Conservation (phyloP, 176 grass and related monocot species). For the Pontederia crassipes region DNA sequence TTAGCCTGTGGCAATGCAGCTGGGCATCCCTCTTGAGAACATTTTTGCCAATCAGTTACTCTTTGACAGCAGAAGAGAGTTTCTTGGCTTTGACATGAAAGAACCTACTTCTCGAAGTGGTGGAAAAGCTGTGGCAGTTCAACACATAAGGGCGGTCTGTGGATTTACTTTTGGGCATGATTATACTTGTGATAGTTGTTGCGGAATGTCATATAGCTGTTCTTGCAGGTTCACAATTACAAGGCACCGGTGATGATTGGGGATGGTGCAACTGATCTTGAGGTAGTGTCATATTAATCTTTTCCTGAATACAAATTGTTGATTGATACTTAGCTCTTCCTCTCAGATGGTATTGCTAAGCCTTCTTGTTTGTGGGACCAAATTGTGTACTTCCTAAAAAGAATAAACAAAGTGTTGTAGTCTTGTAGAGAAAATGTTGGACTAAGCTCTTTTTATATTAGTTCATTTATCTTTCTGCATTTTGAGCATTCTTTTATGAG, state of each 20-base stretch:
- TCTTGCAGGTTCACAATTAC: constrained; percentile 30
- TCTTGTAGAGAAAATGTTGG: no score
- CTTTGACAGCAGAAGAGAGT: constrained; percentile 64
- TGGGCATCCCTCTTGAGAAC: constrained; percentile 78
- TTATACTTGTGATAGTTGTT: neutral
- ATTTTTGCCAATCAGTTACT: constrained; percentile 83
- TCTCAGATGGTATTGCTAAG: neutral
- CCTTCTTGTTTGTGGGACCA: no score
- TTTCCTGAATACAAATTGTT: neutral
- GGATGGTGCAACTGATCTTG: constrained; percentile 89
- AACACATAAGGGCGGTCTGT: constrained; percentile 69
- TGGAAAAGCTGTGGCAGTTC: constrained; percentile 83
- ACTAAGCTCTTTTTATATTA: no score
- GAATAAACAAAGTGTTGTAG: no score
- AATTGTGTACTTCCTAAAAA: no score
- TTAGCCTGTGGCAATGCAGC: constrained; percentile 68
- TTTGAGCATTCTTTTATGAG: no score
- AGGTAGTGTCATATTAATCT: constrained; percentile 25
- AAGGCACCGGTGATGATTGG: constrained; percentile 70
- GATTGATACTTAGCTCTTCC: neutral
- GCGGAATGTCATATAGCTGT: constrained; percentile 6
- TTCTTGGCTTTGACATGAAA: constrained; percentile 68
- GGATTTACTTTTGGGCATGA: neutral
- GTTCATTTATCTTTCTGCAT: no score
- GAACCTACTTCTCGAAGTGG: constrained; percentile 84